Evolutionary conservation across 2,329 filamentous ascomycete species (phyloP).

Genomic region (Fusarium sp.): DNA sequence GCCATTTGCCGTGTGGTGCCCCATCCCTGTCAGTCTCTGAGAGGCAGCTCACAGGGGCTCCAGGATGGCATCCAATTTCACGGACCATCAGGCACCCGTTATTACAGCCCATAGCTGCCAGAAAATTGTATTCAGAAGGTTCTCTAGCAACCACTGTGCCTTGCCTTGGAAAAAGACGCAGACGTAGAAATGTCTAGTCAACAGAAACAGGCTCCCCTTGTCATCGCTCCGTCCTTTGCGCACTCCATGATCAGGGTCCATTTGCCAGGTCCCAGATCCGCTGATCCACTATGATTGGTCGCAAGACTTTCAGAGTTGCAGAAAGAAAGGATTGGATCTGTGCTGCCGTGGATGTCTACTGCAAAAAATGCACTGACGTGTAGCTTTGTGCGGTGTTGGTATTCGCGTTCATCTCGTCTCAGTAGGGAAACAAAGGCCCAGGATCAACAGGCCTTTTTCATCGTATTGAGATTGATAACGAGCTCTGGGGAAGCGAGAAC

Average conservation of each 20-base stretch:
- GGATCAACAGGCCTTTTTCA: neutral
- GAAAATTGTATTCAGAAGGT: neutral
- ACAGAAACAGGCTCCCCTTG: neutral
- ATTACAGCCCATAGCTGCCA: neutral
- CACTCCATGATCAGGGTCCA: neutral
- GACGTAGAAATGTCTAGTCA: neutral
- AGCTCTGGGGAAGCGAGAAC: neutral
- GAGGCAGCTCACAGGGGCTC: neutral
- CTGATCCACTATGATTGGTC: neutral
- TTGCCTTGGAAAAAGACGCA: neutral
- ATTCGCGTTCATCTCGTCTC: neutral
- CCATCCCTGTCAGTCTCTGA: neutral
- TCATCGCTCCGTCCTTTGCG: neutral
- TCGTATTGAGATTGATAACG: too few relatives aligned
- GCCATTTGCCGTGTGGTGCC: neutral
- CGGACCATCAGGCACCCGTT: neutral
- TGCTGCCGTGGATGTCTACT: neutral
- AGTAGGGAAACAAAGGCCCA: neutral
- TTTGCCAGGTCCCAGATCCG: neutral
- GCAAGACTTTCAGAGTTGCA: neutral
- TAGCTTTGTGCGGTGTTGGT: neutral
- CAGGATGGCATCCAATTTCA: neutral
- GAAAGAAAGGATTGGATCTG: neutral
- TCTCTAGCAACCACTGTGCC: neutral
- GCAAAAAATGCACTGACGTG: neutral